Evolutionary conservation across 164 flowering plant species (phyloP), one percentile per base, ranked within the genome.

Genomic region (grape (Vitis vinifera)): DNA sequence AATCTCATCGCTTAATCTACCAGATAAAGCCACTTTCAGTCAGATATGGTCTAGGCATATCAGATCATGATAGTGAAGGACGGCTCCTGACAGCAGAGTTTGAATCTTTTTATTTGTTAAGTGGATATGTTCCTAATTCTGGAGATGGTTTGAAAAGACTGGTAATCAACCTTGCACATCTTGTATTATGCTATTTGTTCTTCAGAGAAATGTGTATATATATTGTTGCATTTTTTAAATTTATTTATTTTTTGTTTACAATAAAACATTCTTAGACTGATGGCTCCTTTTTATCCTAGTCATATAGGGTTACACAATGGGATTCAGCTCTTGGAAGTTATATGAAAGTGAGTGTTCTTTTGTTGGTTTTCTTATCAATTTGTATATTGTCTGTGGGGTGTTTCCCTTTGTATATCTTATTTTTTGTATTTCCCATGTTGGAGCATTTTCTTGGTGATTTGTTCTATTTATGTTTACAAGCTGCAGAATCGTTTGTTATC

Each of bases 21-120:
- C 90, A 93, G 99, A 79, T 87, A 78, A 88, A 93, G 82, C 99
- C 99, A 52, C 82, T 88, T 62, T 92, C 98, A 30, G 93, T 96
- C 59, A 84, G 75, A 72, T 93, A 96, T 81, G 99, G 99, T 55
- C 79, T 93, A 2, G 97, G 97, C 65, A 84, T 90, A 72, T 55
- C 85, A 67, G 99, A 96, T 78, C 98, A 96, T 77, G 99, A 96
- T 65, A 79, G 76, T 78, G 98, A 96, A 79, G 99, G 99, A 11
- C 87, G 98, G 15, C 81, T 96, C 73, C 91, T 96, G 73, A 93
- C 95, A 15, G 90, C 83, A 49, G 99, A 96, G 77, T 96, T 93
- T 75, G 97, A 93, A 53, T 67, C 86, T 49, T 96, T 90, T 75
- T 96, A 85, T 78, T 75, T 96, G 31, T 10, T 96, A 58, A 70